A percentile compares a stretch with the other conserved stretches of the same genome.
phyloP scores from a whole-genome alignment of 202 grass and related monocot genomes.

The Hordeum pubiflorum region DNA sequence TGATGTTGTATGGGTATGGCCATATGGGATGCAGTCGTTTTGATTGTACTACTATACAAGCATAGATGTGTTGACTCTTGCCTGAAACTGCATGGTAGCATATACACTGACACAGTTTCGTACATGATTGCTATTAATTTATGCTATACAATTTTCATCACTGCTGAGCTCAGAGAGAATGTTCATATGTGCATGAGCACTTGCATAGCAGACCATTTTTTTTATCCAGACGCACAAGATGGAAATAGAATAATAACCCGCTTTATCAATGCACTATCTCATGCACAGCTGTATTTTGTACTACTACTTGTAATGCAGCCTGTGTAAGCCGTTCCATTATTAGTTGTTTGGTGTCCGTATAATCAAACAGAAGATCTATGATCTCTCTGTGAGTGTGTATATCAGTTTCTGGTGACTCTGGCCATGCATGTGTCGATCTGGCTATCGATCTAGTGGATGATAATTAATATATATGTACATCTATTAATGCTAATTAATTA shows the following conservation, averaged over 20 bases:
- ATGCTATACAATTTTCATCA: constrained; percentile 42
- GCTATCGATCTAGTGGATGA: not conserved
- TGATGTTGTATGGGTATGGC: constrained; percentile 20
- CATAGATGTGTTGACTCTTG: constrained; percentile 38
- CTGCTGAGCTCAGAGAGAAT: constrained; percentile 51
- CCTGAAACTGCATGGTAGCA: constrained; percentile 17
- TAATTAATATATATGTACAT: not conserved
- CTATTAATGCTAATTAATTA: not conserved
- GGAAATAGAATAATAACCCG: constrained; percentile 31
- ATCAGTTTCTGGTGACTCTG: not conserved
- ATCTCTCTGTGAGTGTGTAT: not conserved
- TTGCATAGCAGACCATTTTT: constrained; percentile 33
- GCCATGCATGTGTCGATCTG: not conserved
- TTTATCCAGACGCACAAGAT: constrained; percentile 33
- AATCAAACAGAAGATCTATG: not conserved
- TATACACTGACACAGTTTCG: constrained; percentile 36
- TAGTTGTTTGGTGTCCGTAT: constrained; percentile 11
- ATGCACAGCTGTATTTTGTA: constrained; percentile 42
- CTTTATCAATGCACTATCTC: constrained; percentile 32
- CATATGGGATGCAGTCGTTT: constrained; percentile 17
- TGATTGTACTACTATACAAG: constrained; percentile 39
- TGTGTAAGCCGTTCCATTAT: constrained; percentile 18
- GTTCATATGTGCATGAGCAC: constrained; percentile 42
- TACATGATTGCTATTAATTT: constrained; percentile 45
- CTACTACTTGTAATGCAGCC: constrained; percentile 28